Evolutionary conservation across 2,329 filamentous ascomycete species (phyloP).

Genomic region (Fusarium euwallaceae): DNA sequence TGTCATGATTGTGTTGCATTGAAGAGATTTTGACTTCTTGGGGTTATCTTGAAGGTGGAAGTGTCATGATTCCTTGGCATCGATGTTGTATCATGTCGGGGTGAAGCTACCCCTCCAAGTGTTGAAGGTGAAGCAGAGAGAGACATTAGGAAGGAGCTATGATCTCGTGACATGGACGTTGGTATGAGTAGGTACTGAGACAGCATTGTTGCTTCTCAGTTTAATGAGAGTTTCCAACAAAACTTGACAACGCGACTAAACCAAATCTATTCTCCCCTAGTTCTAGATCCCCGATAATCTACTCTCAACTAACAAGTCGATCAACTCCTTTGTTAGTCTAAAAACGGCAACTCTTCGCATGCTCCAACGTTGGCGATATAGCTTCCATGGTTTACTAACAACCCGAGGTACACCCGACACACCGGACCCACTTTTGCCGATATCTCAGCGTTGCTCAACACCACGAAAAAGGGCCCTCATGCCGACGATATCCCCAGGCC

Average conservation of each 20-base stretch:
- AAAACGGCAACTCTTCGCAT: constrained; percentile 37
- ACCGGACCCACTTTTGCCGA: constrained; percentile 32
- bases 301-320: background rate
- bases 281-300: background rate
- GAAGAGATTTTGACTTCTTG: background rate
- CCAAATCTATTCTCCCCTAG: background rate
- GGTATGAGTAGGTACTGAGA: background rate
- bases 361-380: constrained; percentile 22
- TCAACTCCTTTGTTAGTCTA: background rate
- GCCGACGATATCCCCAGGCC: constrained; percentile 20
- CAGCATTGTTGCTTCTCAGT: background rate
- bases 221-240: background rate
- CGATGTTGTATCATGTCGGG: background rate
- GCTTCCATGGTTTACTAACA: constrained; percentile 7
- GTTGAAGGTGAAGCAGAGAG: background rate
- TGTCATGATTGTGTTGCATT: background rate
- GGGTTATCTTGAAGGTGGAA: background rate
- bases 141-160: background rate
- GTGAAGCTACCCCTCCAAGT: background rate
- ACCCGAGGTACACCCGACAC: constrained; percentile 44
- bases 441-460: constrained; percentile 19
- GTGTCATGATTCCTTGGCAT: background rate
- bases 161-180: background rate
- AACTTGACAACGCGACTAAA: background rate
- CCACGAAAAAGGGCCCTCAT: constrained; percentile 12